phyloP scores from a whole-genome alignment of 2,329 filamentous ascomycete species.

The Coniochaeta pulveracea region DNA sequence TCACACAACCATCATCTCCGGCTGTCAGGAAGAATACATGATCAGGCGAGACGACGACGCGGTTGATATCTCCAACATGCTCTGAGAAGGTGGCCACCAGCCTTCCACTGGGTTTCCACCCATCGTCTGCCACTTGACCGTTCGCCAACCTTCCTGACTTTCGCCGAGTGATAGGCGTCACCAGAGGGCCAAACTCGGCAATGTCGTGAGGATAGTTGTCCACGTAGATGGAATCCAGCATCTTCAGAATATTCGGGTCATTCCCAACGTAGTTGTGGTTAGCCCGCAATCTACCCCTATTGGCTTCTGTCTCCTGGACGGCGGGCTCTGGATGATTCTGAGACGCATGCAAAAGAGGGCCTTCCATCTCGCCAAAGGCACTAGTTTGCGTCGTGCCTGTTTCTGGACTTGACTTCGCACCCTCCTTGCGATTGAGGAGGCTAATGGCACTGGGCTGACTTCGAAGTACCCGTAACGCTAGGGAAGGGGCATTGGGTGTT shows the following conservation, averaged over 20 bases:
- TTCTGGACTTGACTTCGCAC: constrained; percentile 45
- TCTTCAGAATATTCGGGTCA: constrained; percentile 54
- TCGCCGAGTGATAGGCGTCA: constrained; percentile 54
- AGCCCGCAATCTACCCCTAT: constrained; percentile 36
- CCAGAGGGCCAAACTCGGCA: constrained; percentile 66
- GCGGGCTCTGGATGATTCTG: constrained; percentile 15
- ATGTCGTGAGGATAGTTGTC: constrained; percentile 58
- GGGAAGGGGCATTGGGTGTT: too few species aligned
- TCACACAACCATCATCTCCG: constrained; percentile 82
- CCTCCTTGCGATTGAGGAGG: constrained; percentile 47
- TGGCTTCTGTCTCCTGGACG: constrained; percentile 15
- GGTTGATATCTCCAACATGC: constrained; percentile 71
- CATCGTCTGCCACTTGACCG: constrained; percentile 36
- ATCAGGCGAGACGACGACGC: constrained; percentile 74
- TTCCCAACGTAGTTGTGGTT: constrained; percentile 82
- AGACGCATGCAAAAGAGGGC: constrained; percentile 32
- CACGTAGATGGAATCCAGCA: constrained; percentile 76
- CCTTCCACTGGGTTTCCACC: constrained; percentile 76
- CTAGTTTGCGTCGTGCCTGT: constrained; percentile 48
- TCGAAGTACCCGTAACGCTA: too few species aligned
- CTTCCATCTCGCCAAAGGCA: constrained; percentile 49
- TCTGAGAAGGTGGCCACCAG: constrained; percentile 84
- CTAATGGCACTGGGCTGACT: constrained; percentile 49
- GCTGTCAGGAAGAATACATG: constrained; percentile 92
- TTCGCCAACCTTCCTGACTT: constrained; percentile 38